These are phyloP conservation scores for Botrytis tulipae DNA, from an alignment of 2,329 filamentous ascomycete genomes.

Conservation along the genomic window DNA sequence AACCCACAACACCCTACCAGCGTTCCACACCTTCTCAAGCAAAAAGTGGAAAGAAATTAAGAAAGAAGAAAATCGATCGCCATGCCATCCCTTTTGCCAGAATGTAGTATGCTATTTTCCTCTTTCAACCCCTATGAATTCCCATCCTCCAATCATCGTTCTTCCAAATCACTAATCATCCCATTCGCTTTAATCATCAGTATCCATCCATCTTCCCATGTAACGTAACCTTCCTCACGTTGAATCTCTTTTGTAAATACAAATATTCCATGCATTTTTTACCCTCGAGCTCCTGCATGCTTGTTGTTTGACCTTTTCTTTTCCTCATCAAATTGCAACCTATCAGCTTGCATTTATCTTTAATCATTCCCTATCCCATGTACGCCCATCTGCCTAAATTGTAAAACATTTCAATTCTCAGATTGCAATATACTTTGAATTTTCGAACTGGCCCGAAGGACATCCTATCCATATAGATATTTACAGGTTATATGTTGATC, in stretches of 20 bases:
- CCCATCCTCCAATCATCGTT: background rate
- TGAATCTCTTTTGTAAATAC: slow-evolving; percentile 18
- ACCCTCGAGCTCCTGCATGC: slow-evolving; percentile 10
- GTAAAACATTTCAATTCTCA: background rate
- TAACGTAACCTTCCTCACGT: slow-evolving; percentile 3
- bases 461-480: slow-evolving; percentile 22
- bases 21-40: background rate
- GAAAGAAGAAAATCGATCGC: slow-evolving; percentile 8
- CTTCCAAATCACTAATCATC: background rate
- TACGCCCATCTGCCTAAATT: slow-evolving; percentile 2
- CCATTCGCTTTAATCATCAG: slow-evolving; percentile 6
- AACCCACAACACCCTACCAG: background rate
- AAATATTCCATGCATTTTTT: slow-evolving; percentile 15
- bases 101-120: slow-evolving; percentile 17
- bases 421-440: slow-evolving; percentile 13
- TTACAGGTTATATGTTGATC: slow-evolving; percentile 39
- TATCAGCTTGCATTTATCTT: slow-evolving; percentile 2
- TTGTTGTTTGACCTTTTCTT: slow-evolving; percentile 4
- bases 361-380: background rate
- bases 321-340: slow-evolving; percentile 6
- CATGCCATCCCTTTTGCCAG: slow-evolving; percentile 15
- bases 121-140: background rate
- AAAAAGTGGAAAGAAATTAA: slow-evolving; percentile 6
- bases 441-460: background rate
- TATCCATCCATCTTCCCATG: slow-evolving; percentile 7